phyloP scores from a whole-genome alignment of 495 filamentous ascomycete species.

The Aspergillus sparsus region DNA sequence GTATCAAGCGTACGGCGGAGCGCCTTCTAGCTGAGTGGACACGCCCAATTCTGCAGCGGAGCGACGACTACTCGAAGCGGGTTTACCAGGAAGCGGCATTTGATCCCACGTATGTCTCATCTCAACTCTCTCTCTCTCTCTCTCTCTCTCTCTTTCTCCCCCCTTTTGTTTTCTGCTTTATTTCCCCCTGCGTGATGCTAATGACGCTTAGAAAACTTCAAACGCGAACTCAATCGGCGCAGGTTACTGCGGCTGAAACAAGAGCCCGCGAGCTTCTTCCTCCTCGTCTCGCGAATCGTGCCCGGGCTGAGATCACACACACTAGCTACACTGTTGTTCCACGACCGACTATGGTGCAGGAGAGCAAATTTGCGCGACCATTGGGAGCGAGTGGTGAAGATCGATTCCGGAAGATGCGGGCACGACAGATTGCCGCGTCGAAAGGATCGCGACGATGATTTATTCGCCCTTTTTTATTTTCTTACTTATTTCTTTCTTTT shows the following conservation, averaged over 20 bases:
- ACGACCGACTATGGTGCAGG: constrained; percentile 53
- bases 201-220: constrained; percentile 47
- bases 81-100: constrained; percentile 57
- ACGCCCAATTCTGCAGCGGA: constrained; percentile 89
- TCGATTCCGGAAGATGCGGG: constrained; percentile 79
- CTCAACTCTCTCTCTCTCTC: no score
- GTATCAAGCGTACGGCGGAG: constrained; percentile 92
- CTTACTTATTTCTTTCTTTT: constrained; percentile 8
- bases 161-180: background rate
- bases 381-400: constrained; percentile 74
- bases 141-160: background rate
- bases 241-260: constrained; percentile 60
- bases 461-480: background rate
- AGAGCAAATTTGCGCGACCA: constrained; percentile 58
- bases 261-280: constrained; percentile 71
- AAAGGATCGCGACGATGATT: constrained; percentile 46
- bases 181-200: background rate
- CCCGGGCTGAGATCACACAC: constrained; percentile 65
- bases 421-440: constrained; percentile 59
- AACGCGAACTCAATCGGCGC: constrained; percentile 47
- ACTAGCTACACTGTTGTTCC: constrained; percentile 83
- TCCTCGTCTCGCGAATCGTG: constrained; percentile 67
- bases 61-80: constrained; percentile 87
- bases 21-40: constrained; percentile 92
- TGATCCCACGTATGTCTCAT: constrained; percentile 54